Percentiles rank a stretch among this genome's conserved stretches.
phyloP scores from a whole-genome alignment of 2,329 filamentous ascomycete species.

The Lasiodiplodia sp. region DNA sequence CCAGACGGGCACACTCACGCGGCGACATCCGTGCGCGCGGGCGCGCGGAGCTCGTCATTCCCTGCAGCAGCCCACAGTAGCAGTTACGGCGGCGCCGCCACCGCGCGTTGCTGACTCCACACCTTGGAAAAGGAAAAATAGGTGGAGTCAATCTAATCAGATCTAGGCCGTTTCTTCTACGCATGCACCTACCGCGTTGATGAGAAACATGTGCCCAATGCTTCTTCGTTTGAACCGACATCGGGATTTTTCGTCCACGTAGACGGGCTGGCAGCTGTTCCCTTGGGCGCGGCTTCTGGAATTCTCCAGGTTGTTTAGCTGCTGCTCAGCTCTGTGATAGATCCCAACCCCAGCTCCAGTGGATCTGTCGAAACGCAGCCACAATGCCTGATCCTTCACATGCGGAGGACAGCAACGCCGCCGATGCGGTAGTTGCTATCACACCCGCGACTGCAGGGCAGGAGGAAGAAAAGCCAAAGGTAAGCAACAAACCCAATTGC shows the following conservation, averaged over 20 bases:
- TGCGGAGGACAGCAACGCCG: background rate
- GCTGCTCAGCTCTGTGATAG: background rate
- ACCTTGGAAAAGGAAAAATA: background rate
- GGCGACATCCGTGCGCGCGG: background rate
- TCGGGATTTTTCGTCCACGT: background rate
- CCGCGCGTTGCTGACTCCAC: background rate
- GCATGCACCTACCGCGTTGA: background rate
- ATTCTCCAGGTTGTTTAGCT: background rate
- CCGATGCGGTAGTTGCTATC: background rate
- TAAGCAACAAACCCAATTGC: background rate
- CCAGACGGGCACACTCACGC: background rate
- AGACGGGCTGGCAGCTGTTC: background rate
- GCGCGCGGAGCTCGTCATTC: background rate
- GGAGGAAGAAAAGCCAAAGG: background rate
- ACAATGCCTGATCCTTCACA: slow-evolving; percentile 2
- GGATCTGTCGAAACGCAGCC: background rate
- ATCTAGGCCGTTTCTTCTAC: background rate
- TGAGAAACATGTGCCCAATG: background rate
- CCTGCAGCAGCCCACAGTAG: no score
- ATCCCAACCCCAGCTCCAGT: background rate
- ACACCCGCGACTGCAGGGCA: background rate
- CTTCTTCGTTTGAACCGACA: background rate
- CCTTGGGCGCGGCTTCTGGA: background rate
- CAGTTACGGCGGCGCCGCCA: background rate
- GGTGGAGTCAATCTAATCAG: slow-evolving; percentile 10